Percentiles rank a stretch among this genome's conserved stretches.
Evolutionary conservation across 73 alveolate genomes (phyloP).

Genomic region (Paramecium pentaurelia): DNA sequence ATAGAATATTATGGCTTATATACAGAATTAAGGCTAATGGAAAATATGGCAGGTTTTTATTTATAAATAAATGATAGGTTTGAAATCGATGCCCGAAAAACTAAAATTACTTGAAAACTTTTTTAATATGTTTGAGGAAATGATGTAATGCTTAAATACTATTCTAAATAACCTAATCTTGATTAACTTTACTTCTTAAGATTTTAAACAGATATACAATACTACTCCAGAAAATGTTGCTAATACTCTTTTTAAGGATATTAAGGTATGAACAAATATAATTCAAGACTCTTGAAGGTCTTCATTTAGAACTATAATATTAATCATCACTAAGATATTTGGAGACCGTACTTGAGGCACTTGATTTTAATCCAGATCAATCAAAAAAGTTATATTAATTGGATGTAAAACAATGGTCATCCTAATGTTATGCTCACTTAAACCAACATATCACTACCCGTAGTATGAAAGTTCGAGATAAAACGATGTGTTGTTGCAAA

Average conservation of each 20-base stretch:
- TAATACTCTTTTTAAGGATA: slow-evolving; percentile 14
- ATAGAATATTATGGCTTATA: background rate
- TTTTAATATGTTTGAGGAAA: slow-evolving; percentile 6
- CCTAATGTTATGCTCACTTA: background rate
- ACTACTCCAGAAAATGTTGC: background rate
- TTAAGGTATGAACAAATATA: background rate
- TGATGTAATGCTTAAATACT: background rate
- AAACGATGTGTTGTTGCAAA: background rate
- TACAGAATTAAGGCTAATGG: background rate
- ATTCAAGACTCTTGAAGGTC: slow-evolving; percentile 36
- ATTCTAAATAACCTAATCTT: background rate
- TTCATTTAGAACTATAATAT: background rate
- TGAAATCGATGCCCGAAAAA: background rate
- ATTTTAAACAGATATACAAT: background rate
- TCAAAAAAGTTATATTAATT: background rate
- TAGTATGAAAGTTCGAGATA: background rate
- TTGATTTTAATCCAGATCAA: background rate
- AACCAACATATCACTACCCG: background rate
- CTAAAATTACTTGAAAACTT: background rate
- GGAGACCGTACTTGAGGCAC: slow-evolving; percentile 28
- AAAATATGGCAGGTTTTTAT: background rate
- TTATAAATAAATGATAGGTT: background rate
- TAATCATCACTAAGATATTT: background rate
- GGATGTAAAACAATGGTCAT: slow-evolving; percentile 9
- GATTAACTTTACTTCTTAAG: background rate